Percentiles rank a stretch among this genome's conserved stretches.
Conservation (phyloP, 371 early-diverging fungal species). For the Mortierella sp. region DNA sequence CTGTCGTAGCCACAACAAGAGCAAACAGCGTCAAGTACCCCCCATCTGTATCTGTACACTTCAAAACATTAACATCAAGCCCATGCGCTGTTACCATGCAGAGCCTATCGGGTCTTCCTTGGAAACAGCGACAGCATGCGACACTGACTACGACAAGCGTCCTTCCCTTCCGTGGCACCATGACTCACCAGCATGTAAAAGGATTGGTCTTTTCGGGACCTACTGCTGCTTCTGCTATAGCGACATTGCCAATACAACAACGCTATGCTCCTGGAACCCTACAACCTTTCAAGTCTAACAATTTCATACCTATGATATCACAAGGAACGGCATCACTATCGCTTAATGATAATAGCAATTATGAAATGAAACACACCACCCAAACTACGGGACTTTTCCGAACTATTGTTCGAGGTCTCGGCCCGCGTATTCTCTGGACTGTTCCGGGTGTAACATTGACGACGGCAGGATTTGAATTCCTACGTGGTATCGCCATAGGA, state of each 20-base stretch:
- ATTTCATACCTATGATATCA: constrained; percentile 9
- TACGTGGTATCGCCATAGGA: constrained; percentile 26
- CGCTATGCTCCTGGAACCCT: neutral
- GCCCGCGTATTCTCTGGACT: constrained; percentile 50
- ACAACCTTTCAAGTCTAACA: neutral
- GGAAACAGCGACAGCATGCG: constrained; percentile 44
- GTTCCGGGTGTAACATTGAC: constrained; percentile 53
- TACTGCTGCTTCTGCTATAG: neutral
- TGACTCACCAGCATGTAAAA: constrained; percentile 7
- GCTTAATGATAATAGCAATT: constrained; percentile 25
- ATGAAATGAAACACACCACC: constrained; percentile 12
- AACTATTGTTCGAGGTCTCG: constrained; percentile 33
- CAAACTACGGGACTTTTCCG: constrained; percentile 29
- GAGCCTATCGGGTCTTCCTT: constrained; percentile 20
- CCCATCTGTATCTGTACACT: constrained; percentile 27
- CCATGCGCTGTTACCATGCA: constrained; percentile 20
- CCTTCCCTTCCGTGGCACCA: constrained; percentile 8
- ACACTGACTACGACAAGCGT: constrained; percentile 27
- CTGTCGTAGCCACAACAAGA: constrained; percentile 11
- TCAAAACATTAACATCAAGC: constrained; percentile 37
- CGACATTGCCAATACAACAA: neutral
- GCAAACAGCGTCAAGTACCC: constrained; percentile 8
- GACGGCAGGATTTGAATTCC: constrained; percentile 50
- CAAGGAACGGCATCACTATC: neutral
- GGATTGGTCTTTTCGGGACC: constrained; percentile 14